Percentiles rank a stretch among this genome's conserved stretches.
Evolutionary conservation across 2,329 filamentous ascomycete species (phyloP).

Genomic region (Reticulascus tulasneorum): DNA sequence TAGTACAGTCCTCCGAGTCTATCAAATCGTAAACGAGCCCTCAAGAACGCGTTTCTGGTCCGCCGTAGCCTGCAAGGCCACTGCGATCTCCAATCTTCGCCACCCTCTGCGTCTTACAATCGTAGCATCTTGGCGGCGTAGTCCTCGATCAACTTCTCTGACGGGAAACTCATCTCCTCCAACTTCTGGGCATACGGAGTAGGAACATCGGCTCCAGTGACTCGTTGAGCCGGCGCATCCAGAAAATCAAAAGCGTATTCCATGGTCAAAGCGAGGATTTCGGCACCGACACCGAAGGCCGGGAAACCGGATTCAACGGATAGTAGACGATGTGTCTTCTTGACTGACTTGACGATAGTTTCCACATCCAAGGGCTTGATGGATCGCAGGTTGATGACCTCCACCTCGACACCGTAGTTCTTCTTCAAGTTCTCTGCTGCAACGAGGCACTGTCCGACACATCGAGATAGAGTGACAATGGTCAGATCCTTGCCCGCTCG

Average conservation of each 20-base stretch:
- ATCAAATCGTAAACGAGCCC: too few relatives aligned
- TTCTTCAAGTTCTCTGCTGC: conserved; percentile 90
- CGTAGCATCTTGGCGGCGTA: conserved; percentile 87
- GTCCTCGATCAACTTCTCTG: conserved; percentile 79
- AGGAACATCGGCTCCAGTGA: conserved; percentile 95
- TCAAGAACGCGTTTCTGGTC: too few relatives aligned
- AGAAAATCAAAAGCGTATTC: conserved; percentile 99
- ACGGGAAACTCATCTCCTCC: conserved; percentile 94
- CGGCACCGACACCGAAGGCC: conserved; percentile 85
- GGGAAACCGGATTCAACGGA: conserved; percentile 95
- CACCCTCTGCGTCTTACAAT: conserved; percentile 49
- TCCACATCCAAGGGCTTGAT: conserved; percentile 96
- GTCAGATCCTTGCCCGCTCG: conserved; percentile 93
- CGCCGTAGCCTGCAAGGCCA: too few relatives aligned
- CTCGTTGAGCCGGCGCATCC: conserved; percentile 84
- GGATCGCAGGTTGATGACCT: conserved; percentile 97
- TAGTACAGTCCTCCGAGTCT: conserved; percentile 29
- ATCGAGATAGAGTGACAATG: conserved; percentile 90
- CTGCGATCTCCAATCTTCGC: too few relatives aligned
- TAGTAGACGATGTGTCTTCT: conserved; percentile 94
- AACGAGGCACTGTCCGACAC: conserved; percentile 84
- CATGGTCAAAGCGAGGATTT: conserved; percentile 92
- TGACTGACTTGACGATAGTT: conserved; percentile 91
- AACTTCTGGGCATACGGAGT: conserved; percentile 92
- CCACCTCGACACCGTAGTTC: conserved; percentile 92